These are phyloP conservation scores for Glarea lozoyensis DNA, from an alignment of 495 filamentous ascomycete species.

Conservation along the genomic window DNA sequence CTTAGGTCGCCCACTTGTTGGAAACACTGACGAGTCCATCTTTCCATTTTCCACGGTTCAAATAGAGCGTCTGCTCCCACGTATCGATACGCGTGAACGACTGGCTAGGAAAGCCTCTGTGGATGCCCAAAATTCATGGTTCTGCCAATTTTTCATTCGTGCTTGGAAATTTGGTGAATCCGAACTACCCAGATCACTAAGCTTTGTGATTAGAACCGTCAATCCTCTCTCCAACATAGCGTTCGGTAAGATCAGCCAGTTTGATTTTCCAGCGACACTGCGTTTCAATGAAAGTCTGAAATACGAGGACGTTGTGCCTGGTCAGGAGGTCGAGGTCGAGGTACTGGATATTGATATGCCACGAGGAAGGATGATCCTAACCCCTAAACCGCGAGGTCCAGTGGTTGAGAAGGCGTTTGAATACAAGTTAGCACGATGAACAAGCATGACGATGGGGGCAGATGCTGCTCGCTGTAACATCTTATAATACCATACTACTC, in stretches of 20 bases:
- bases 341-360: no score
- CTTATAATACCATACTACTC: no score
- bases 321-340: no score
- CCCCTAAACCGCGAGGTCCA: no score
- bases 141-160: slow-evolving; percentile 60
- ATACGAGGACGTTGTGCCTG: no score
- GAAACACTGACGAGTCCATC: slow-evolving; percentile 27
- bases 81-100: slow-evolving; percentile 40
- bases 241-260: background rate
- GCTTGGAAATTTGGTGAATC: slow-evolving; percentile 64
- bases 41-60: slow-evolving; percentile 55
- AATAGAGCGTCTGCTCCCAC: slow-evolving; percentile 45
- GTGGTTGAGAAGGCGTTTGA: no score
- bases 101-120: slow-evolving; percentile 23
- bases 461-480: no score
- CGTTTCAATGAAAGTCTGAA: no score
- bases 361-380: no score
- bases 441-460: no score
- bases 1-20: slow-evolving; percentile 42
- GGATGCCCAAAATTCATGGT: slow-evolving; percentile 43
- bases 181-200: slow-evolving; percentile 52
- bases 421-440: no score
- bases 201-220: slow-evolving; percentile 34
- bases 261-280: no score
- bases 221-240: background rate